Conservation (phyloP, 1,139 yeast genomes). For the Lodderomyces margitis region DNA sequence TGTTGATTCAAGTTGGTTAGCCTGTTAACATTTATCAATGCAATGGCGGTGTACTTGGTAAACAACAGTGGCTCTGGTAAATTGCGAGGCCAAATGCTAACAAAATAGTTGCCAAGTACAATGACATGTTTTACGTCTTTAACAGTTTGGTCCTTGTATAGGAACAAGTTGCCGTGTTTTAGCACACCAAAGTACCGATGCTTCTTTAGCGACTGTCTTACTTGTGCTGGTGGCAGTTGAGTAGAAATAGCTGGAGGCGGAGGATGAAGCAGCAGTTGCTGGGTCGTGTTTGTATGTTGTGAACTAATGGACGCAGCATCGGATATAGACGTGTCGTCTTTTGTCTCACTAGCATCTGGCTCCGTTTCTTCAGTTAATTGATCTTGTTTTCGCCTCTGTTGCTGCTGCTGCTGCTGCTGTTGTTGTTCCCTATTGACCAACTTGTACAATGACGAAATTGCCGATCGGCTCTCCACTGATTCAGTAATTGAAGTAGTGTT, state of each 20-base stretch:
- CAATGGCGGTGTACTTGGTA: slow-evolving; percentile 76
- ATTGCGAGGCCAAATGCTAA: slow-evolving; percentile 83
- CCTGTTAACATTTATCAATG: slow-evolving; percentile 46
- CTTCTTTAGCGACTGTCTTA: slow-evolving; percentile 35
- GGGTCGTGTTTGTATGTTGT: slow-evolving; percentile 3
- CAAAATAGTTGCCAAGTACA: slow-evolving; percentile 66
- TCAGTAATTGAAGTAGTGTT: slow-evolving; percentile 38
- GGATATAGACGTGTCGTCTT: neutral
- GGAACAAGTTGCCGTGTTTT: slow-evolving; percentile 81
- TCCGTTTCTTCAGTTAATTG: slow-evolving; percentile 8
- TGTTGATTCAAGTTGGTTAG: slow-evolving; percentile 1
- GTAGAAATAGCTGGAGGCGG: slow-evolving; percentile 7
- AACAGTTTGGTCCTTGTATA: slow-evolving; percentile 68
- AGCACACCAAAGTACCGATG: slow-evolving; percentile 67
- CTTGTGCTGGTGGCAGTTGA: slow-evolving; percentile 9
- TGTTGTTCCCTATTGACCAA: slow-evolving; percentile 30
- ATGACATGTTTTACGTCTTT: slow-evolving; percentile 76
- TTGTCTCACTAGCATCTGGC: slow-evolving; percentile 1
- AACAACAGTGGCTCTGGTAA: slow-evolving; percentile 73
- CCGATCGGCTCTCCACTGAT: slow-evolving; percentile 46
- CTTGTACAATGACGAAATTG: slow-evolving; percentile 60
- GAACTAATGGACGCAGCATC: slow-evolving; percentile 5
- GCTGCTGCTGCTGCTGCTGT: slow-evolving; percentile 11
- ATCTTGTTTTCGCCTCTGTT: slow-evolving; percentile 9
- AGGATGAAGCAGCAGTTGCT: slow-evolving; percentile 7